Base-by-base conservation (phyloP, 2,329 filamentous ascomycete genomes). In the Arthrobotrys sinensis region DNA sequence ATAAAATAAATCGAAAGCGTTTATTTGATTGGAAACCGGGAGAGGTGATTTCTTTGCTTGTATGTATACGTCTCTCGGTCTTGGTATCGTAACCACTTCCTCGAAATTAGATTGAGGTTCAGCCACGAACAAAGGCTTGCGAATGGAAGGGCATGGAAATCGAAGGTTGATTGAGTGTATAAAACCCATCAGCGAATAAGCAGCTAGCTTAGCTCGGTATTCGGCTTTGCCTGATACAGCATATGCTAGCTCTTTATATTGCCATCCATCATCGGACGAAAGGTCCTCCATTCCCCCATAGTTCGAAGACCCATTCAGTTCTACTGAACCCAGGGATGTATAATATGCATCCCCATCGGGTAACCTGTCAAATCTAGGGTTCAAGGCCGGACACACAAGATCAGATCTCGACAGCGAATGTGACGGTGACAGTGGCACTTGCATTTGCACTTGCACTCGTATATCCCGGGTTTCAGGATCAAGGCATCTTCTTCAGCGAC, bases 81-180 rank as follows among this genome's bases (percentile, higher is more conserved):
- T 28, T 28, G 24, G 24, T 32, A 53, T 53, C 24, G 12, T n/a
- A 8, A n/a, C 50, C 24, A 32, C 5, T 14, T 10, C 50, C 50
- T 53, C 50, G 19, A 50, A 60, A 60, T 60, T 43, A 60, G 55
- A 43, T 32, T 28, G 55, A 40, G 6, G 36, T 60, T 43, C 36
- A 60, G 53, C 66, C 55, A 50, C 32, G 43, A 16, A 38, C 63
- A 66, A 53, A 52, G 46, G 14, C 19, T 2, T 40, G 40, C 50
- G 48, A 60, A 65, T 73, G 48, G 69, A 73, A 73, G 60, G 60
- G 24, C 48, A 43, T 73, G 28, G 69, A 73, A 73, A 43, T 50
- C 24, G n/a, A 65, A 46, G 32, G 19, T 60, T 28, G 36, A 32
- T 60, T 14, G 40, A 34, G 46, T 16, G 21, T 16, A 36, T 62